Conservation (phyloP, 371 early-diverging fungal species). For the Haplosporangium sp. region DNA sequence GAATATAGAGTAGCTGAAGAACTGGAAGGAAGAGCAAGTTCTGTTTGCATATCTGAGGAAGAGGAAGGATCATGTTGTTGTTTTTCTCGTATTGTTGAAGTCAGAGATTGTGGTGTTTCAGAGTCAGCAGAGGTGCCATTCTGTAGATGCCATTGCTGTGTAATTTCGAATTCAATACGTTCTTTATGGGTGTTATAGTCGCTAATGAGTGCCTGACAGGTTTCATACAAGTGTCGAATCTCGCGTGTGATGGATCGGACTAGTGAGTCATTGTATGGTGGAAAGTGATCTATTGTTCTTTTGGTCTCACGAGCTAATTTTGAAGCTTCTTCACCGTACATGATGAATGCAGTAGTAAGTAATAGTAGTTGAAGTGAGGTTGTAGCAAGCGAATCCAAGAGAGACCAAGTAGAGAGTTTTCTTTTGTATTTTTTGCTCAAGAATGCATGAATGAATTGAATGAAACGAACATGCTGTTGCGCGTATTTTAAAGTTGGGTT, state of each 20-base stretch:
- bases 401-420: background rate
- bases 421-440: no score
- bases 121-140: conserved; percentile 11
- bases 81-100: conserved; percentile 14
- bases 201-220: conserved; percentile 43
- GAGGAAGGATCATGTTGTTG: no score
- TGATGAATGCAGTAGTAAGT: conserved; percentile 12
- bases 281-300: conserved; percentile 77
- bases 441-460: background rate
- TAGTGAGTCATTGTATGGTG: conserved; percentile 85
- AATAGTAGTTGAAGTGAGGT: background rate
- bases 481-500: background rate
- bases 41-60: conserved; percentile 28
- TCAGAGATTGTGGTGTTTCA: background rate
- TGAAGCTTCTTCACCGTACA: conserved; percentile 83
- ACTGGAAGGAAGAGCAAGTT: conserved; percentile 10
- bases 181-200: conserved; percentile 65
- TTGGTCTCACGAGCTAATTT: conserved; percentile 88
- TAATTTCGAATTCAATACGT: conserved; percentile 57
- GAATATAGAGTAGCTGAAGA: conserved; percentile 27
- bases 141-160: conserved; percentile 49
- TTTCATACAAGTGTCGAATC: conserved; percentile 60
- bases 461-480: background rate
- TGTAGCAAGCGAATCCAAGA: background rate
- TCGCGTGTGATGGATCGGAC: conserved; percentile 88